phyloP scores from a whole-genome alignment of 1,284 basidiomycete genomes.

The Cutaneotrichosporon mucoides region DNA sequence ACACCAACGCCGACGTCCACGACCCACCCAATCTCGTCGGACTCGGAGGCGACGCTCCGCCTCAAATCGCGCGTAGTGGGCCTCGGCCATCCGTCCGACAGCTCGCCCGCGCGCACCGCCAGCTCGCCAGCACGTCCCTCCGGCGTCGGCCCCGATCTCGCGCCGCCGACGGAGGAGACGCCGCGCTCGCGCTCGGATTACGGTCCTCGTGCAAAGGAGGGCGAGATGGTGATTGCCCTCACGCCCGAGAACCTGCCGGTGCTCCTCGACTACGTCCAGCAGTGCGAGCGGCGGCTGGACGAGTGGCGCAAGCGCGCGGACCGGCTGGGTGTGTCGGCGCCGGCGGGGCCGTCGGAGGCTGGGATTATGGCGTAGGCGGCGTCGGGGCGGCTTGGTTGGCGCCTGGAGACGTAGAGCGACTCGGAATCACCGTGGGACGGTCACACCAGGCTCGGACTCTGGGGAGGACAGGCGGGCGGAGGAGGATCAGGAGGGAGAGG shows the following conservation, averaged over 20 bases:
- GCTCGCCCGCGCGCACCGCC: constrained; percentile 9
- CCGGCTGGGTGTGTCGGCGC: background rate
- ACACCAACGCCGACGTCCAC: background rate
- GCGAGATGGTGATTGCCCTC: constrained; percentile 29
- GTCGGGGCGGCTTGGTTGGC: background rate
- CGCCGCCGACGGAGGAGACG: constrained; percentile 6
- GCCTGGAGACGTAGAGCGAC: too few species aligned
- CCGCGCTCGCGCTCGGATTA: constrained; percentile 14
- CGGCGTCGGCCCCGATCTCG: background rate
- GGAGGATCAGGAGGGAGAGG: too few species aligned
- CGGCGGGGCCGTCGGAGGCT: background rate
- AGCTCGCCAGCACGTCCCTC: constrained; percentile 6
- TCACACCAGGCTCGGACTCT: too few species aligned
- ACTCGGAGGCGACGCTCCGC: constrained; percentile 13
- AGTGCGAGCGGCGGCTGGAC: constrained; percentile 38
- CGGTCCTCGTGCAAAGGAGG: background rate
- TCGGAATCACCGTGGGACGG: too few species aligned
- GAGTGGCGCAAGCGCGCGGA: constrained; percentile 33
- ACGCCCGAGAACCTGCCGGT: constrained; percentile 44
- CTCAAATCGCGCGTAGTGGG: constrained; percentile 16
- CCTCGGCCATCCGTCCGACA: constrained; percentile 16
- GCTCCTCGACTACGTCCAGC: constrained; percentile 37
- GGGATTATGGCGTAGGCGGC: background rate
- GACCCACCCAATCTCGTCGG: background rate
- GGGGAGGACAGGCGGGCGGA: too few species aligned